A percentile compares a stretch with the other conserved stretches of the same genome.
Evolutionary conservation across 2,329 filamentous ascomycete genomes (phyloP).

Genomic region (Aspergillus jensenii): DNA sequence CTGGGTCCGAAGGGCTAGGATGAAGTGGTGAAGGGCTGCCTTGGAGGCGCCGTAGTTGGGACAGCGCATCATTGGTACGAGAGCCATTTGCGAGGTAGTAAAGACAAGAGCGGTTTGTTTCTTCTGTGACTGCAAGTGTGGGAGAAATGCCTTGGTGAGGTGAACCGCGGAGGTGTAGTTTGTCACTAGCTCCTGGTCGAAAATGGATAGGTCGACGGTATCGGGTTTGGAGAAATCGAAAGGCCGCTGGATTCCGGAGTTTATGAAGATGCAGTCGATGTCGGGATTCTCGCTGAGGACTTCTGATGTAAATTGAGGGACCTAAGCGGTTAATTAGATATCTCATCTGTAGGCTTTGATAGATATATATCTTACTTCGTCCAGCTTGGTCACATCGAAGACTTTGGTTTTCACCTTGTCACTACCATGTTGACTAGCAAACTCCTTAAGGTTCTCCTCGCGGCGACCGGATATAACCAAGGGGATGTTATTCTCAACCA

Average conservation of each 20-base stretch:
- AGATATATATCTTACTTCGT: conserved; percentile 35
- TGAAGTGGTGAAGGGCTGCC: conserved; percentile 56
- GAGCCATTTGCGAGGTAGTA: conserved; percentile 52
- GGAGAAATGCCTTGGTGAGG: conserved; percentile 51
- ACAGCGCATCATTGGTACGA: conserved; percentile 49
- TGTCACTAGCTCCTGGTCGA: conserved; percentile 50
- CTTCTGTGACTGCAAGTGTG: conserved; percentile 48
- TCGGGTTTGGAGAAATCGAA: conserved; percentile 52
- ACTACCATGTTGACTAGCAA: conserved; percentile 47
- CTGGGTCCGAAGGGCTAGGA: conserved; percentile 53
- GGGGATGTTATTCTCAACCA: conserved; percentile 48
- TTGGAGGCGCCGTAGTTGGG: conserved; percentile 58
- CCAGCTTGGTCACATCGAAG: conserved; percentile 54
- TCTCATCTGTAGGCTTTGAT: no score
- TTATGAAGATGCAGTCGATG: conserved; percentile 54
- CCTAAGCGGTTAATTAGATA: conserved; percentile 5
- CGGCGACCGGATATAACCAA: conserved; percentile 53
- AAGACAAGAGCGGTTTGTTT: conserved; percentile 46
- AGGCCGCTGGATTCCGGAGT: conserved; percentile 54
- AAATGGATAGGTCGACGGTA: conserved; percentile 43
- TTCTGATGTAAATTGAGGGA: conserved; percentile 20
- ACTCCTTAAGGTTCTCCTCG: conserved; percentile 51
- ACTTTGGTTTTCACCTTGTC: conserved; percentile 47
- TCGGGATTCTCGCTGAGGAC: conserved; percentile 48
- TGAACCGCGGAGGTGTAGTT: conserved; percentile 54